These are phyloP conservation scores for Durotheca rogersii DNA, from an alignment of 495 filamentous ascomycete genomes.

Conservation along the genomic window DNA sequence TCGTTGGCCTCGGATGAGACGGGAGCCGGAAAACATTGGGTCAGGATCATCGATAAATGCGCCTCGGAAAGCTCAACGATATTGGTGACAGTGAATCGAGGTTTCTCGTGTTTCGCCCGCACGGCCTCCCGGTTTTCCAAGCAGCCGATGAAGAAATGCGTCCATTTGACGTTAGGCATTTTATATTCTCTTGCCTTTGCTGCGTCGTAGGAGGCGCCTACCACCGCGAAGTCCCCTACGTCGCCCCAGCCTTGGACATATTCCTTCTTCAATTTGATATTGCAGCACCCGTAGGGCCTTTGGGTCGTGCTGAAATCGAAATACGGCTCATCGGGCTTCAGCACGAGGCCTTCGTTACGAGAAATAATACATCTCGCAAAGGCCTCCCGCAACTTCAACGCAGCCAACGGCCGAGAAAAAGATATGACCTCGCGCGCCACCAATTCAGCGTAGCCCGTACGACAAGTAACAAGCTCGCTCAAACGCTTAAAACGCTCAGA, in stretches of 20 bases:
- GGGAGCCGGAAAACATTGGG: slow-evolving; percentile 37
- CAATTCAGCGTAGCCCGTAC: slow-evolving; percentile 60
- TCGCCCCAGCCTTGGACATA: slow-evolving; percentile 81
- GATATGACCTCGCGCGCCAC: slow-evolving; percentile 63
- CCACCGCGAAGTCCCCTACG: slow-evolving; percentile 74
- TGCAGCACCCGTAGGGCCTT: slow-evolving; percentile 48
- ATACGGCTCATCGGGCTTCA: slow-evolving; percentile 83
- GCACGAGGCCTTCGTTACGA: slow-evolving; percentile 71
- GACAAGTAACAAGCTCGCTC: slow-evolving; percentile 54
- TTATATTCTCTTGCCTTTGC: slow-evolving; percentile 53
- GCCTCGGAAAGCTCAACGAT: slow-evolving; percentile 45
- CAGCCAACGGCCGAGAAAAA: slow-evolving; percentile 52
- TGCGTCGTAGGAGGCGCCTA: slow-evolving; percentile 69
- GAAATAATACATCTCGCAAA: slow-evolving; percentile 66
- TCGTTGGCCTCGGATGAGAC: slow-evolving; percentile 35
- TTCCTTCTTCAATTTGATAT: slow-evolving; percentile 89
- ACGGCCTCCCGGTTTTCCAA: slow-evolving; percentile 71
- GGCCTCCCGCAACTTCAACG: slow-evolving; percentile 53
- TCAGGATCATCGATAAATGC: slow-evolving; percentile 37
- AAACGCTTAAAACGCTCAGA: slow-evolving; percentile 61
- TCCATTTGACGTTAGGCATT: slow-evolving; percentile 62
- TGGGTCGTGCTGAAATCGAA: slow-evolving; percentile 54
- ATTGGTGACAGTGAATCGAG: slow-evolving; percentile 64
- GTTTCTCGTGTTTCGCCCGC: slow-evolving; percentile 49
- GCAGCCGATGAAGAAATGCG: slow-evolving; percentile 77